A percentile compares a stretch with the other conserved stretches of the same genome.
phyloP scores from a whole-genome alignment of 768 basidiomycete genomes.

The Suillus subluteus region DNA sequence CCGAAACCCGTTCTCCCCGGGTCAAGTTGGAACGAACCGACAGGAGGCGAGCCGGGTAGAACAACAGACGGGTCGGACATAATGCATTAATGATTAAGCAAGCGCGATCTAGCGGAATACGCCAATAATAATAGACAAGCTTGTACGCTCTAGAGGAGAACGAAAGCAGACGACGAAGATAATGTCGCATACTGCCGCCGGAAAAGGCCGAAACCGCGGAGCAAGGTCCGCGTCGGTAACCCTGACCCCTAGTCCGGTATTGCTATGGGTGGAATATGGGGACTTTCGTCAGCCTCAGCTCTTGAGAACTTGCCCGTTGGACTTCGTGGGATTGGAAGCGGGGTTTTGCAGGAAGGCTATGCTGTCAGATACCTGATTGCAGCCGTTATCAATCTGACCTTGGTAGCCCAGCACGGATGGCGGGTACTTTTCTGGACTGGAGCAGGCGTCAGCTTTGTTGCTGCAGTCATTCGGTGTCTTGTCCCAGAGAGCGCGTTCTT shows the following conservation, averaged over 20 bases:
- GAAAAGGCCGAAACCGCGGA: no score
- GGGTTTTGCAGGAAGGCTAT: conserved; percentile 88
- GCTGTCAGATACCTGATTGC: conserved; percentile 86
- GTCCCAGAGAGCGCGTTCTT: conserved; percentile 84
- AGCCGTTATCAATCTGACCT: conserved; percentile 76
- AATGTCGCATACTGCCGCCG: no score
- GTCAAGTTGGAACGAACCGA: no score
- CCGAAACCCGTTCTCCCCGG: no score
- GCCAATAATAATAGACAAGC: no score
- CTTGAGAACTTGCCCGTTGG: conserved; percentile 90
- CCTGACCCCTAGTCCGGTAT: conserved; percentile 70
- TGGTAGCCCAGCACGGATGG: conserved; percentile 60
- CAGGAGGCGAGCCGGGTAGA: no score
- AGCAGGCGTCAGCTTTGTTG: conserved; percentile 67
- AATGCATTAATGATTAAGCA: no score
- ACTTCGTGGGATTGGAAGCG: conserved; percentile 82
- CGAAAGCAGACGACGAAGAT: no score
- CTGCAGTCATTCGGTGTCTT: conserved; percentile 65
- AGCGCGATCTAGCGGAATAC: no score
- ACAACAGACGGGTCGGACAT: no score
- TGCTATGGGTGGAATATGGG: conserved; percentile 92
- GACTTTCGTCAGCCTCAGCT: conserved; percentile 76
- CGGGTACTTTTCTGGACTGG: conserved; percentile 82
- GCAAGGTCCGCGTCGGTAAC: no score
- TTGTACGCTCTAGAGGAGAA: no score